Base-by-base conservation (phyloP, 768 basidiomycete genomes). In the Tubosaeta sp. region DNA sequence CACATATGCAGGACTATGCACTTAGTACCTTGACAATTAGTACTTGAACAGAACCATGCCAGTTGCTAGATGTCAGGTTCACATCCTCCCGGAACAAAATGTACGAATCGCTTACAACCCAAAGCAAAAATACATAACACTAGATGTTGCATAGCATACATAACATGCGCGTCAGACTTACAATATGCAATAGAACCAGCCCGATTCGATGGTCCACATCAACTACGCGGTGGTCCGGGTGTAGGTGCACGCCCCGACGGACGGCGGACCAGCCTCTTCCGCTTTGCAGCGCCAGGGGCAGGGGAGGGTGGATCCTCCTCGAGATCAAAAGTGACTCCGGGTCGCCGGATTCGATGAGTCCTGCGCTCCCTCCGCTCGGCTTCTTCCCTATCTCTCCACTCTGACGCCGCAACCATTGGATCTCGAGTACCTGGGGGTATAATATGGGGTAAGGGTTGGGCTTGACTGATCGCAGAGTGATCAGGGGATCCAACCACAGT, bases 401-500 rank as follows among this genome's bases (percentile, higher is more conserved):
- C 80, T 47, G 80, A 72, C 2, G 88, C 76, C 7, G 88, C 88
- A 29, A 72, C 49, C 33, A 78, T 65, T 4, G 85, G 81, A 64
- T 91, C 89, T 46, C 86, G 81, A 43, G 76, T 58, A 13, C 78
- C 82, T 5, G 86, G 86, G 11, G 80, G 77, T 33, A 62, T 43
- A 19, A 69, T 45, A 5, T 43, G 63, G 25, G 78, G 77, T 31
- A 76, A 59, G 5, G 79, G 76, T 29, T 73, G 72, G 33, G 78
- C 81, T 35, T 78, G 78, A 61, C 86, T 83, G 55, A 82, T 72
- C 60, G 82, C 76, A 2, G 89, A 91, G 16, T 81, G 79, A 12
- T 83, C 85, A 5, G 89, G 89, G 4, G 86, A 87, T 14, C 85
- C 87, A 26, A 90, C 66, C 41, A 86, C 80, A 26, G 89, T 88